Evolutionary conservation across 1,284 basidiomycete species (phyloP), one percentile per base, ranked within the genome.

Genomic region (Boletus smithii): DNA sequence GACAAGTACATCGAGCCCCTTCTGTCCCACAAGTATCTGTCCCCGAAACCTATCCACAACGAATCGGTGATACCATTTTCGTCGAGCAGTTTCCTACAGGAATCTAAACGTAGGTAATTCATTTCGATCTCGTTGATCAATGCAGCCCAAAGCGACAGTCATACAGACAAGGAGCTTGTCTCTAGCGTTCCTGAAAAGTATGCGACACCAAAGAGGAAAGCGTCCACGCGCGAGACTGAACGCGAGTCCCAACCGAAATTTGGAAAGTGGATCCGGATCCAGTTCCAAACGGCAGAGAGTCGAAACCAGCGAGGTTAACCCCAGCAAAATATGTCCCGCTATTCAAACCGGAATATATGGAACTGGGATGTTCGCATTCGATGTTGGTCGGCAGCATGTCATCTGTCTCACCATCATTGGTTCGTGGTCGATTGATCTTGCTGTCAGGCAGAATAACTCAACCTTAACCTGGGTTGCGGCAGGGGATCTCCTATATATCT

Each of bases 401-500:
- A 31, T 41, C 14, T 20, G 39, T 22, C 18, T 41, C 9, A n/a
- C n/a, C 13, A 8, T 42, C 7, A 5, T 40, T 16, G 34, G 27
- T 44, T 30, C 5, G 32, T 34, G 2, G 9, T 27, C 14, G 2
- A 4, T 33, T 11, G 4, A 16, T 14, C 17, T 30, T 22, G 9
- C 23, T 10, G 20, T 41, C 18, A 22, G 29, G 13, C 13, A 31
- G n/a, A n/a, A n/a, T n/a, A n/a, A n/a, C n/a, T n/a, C 26, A 8
- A 27, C 13, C 17, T 44, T n/a, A 11, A 35, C n/a, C 26, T 44
- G 17, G 13, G 13, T 16, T 8, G 6, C 8, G n/a, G 14, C n/a
- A 45, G 43, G 5, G 3, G 43, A 45, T 18, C 16, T 2, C 5
- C 24, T 50, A 11, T 44, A 40, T 4, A 27, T 54, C 7, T n/a